Conservation (phyloP, 2,329 filamentous ascomycete species). For the Alternaria sp. region DNA sequence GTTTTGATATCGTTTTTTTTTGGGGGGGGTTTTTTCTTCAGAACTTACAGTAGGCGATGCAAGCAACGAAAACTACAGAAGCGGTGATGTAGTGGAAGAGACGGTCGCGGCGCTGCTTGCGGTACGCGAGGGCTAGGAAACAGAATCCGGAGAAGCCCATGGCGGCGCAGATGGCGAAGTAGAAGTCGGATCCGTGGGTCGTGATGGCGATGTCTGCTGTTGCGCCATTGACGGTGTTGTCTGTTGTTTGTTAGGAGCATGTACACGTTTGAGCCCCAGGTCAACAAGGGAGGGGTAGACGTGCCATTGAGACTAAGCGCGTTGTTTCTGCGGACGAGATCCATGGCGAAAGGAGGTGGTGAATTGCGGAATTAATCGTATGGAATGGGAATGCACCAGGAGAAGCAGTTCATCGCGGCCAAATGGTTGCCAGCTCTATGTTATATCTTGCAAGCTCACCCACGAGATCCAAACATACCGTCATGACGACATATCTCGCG, state of each 20-base stretch:
- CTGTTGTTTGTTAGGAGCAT: conserved; percentile 27
- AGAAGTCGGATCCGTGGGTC: conserved; percentile 67
- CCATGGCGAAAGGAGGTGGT: conserved; percentile 12
- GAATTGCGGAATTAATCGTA: background rate
- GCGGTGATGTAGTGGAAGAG: conserved; percentile 72
- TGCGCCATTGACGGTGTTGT: conserved; percentile 57
- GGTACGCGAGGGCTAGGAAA: conserved; percentile 63
- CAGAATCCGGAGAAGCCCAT: conserved; percentile 65
- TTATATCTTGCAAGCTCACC: background rate
- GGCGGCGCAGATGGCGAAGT: conserved; percentile 67
- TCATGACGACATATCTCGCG: conserved; percentile 15
- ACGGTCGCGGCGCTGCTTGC: conserved; percentile 64
- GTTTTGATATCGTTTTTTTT: no score
- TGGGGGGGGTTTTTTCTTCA: no score
- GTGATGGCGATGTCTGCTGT: conserved; percentile 66
- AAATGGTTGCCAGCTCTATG: background rate
- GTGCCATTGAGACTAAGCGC: conserved; percentile 37
- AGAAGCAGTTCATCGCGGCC: background rate
- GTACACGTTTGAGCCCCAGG: no score
- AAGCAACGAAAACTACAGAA: conserved; percentile 65
- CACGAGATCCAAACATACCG: conserved; percentile 5
- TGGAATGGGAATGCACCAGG: background rate
- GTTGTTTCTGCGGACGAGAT: conserved; percentile 29
- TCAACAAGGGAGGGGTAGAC: background rate
- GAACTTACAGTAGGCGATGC: conserved; percentile 64